phyloP scores from a whole-genome alignment of 805 yeast species.

The Zygosaccharomyces bisporus region DNA sequence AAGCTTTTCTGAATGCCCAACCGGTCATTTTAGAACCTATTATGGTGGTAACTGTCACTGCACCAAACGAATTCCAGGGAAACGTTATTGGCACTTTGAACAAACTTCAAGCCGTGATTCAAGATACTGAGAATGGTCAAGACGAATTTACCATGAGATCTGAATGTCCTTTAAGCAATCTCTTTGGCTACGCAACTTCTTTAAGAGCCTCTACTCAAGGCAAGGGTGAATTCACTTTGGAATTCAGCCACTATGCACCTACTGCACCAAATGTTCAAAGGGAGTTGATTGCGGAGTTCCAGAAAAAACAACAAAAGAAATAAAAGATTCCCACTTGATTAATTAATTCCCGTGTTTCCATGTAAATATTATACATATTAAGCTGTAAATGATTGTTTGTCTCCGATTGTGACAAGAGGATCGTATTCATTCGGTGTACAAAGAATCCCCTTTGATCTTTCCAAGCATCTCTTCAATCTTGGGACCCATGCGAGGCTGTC shows the following conservation, averaged over 20 bases:
- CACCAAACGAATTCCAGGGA: conserved; percentile 97
- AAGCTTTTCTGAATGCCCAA: conserved; percentile 76
- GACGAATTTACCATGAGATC: conserved; percentile 93
- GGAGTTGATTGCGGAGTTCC: conserved; percentile 80
- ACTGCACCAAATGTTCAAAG: conserved; percentile 86
- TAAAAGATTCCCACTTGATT: conserved; percentile 11
- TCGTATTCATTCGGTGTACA: conserved; percentile 23
- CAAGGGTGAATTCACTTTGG: conserved; percentile 95
- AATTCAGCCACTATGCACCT: conserved; percentile 88
- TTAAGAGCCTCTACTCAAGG: conserved; percentile 98
- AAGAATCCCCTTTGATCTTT: conserved; percentile 57
- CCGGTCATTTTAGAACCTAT: conserved; percentile 95
- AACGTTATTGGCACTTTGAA: conserved; percentile 85
- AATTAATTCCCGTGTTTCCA: conserved; percentile 5
- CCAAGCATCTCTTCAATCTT: conserved; percentile 74
- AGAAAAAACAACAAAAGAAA: conserved; percentile 49
- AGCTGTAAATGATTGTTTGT: conserved; percentile 6
- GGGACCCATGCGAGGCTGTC: conserved; percentile 92
- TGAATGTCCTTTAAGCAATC: conserved; percentile 92
- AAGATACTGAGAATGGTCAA: conserved; percentile 88
- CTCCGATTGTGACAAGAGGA: neutral
- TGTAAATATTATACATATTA: conserved; percentile 9
- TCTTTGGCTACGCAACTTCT: conserved; percentile 95
- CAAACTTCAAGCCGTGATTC: conserved; percentile 86
- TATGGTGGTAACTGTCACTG: conserved; percentile 88